Percentiles rank a stretch among this genome's conserved stretches.
Conservation (phyloP, 352 stramenopile species). For the Elongisporangium anandrum region DNA sequence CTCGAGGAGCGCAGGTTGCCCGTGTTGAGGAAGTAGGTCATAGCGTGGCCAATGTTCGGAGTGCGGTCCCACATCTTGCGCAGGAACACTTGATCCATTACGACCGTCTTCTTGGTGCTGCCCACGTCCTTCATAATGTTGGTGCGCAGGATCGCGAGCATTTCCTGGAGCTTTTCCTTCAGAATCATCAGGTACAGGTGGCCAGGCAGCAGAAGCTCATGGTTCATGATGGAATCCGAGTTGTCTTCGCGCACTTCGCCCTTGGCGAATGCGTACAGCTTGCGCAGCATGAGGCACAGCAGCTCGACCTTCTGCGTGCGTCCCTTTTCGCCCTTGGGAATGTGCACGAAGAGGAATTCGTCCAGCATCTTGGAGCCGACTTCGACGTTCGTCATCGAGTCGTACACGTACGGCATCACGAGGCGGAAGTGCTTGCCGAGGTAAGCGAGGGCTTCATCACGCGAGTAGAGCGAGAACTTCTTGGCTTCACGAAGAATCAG, state of each 20-base stretch:
- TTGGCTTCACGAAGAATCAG: slow-evolving; percentile 97
- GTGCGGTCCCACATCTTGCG: slow-evolving; percentile 93
- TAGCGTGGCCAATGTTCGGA: slow-evolving; percentile 89
- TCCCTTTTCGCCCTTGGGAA: slow-evolving; percentile 86
- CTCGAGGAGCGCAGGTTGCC: slow-evolving; percentile 97
- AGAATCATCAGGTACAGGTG: slow-evolving; percentile 96
- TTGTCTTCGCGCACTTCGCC: slow-evolving; percentile 96
- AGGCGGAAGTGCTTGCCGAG: slow-evolving; percentile 96
- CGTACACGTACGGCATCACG: slow-evolving; percentile 82
- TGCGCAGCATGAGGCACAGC: slow-evolving; percentile 95
- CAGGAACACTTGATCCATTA: slow-evolving; percentile 88
- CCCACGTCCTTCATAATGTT: slow-evolving; percentile 79
- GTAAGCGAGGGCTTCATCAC: slow-evolving; percentile 90
- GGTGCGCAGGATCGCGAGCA: slow-evolving; percentile 63
- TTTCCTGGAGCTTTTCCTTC: slow-evolving; percentile 99
- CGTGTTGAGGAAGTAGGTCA: slow-evolving; percentile 99
- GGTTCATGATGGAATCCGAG: slow-evolving; percentile 98
- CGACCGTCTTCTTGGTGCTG: slow-evolving; percentile 49
- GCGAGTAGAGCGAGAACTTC: slow-evolving; percentile 89
- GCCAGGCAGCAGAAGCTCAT: slow-evolving; percentile 94
- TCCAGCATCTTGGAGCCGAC: slow-evolving; percentile 88
- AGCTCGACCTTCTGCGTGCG: slow-evolving; percentile 91
- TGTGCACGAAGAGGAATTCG: slow-evolving; percentile 97
- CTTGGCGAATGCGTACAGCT: slow-evolving; percentile 97
- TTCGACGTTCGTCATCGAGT: slow-evolving; percentile 87